phyloP scores from a whole-genome alignment of 2,329 filamentous ascomycete genomes.

The Stemphylium vesicarium region DNA sequence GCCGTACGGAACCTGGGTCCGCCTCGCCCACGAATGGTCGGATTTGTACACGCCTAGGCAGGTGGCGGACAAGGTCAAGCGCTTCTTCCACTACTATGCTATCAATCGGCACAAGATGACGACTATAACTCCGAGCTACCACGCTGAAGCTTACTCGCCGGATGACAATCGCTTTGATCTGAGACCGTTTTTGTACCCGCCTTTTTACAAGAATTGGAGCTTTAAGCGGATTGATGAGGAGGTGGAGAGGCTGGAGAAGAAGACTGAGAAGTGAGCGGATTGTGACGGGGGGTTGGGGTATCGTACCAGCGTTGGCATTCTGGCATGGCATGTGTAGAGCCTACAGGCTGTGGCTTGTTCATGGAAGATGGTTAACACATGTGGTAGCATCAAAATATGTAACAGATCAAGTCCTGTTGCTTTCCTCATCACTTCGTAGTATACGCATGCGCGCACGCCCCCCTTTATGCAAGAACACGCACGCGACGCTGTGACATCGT shows the following conservation, averaged over 20 bases:
- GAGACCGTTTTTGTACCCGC: constrained; percentile 52
- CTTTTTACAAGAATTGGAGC: constrained; percentile 41
- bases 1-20: constrained; percentile 60
- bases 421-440: too few relatives aligned
- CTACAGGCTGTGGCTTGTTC: too few relatives aligned
- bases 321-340: too few relatives aligned
- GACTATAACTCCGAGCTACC: constrained; percentile 36
- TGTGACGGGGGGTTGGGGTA: too few relatives aligned
- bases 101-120: constrained; percentile 36
- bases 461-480: too few relatives aligned
- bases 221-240: constrained; percentile 50
- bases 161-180: constrained; percentile 66
- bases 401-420: too few relatives aligned
- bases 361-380: too few relatives aligned
- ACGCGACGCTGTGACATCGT: too few relatives aligned
- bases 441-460: too few relatives aligned
- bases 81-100: constrained; percentile 47
- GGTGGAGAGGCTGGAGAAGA: constrained; percentile 39
- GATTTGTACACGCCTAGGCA: constrained; percentile 50
- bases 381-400: too few relatives aligned
- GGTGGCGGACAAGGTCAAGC: constrained; percentile 54
- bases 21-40: constrained; percentile 59
- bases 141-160: constrained; percentile 57
- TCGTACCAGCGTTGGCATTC: too few relatives aligned
- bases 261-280: background rate